Percentiles rank a stretch among this genome's conserved stretches.
phyloP scores from a whole-genome alignment of 768 basidiomycete genomes.

The Russula sp. region DNA sequence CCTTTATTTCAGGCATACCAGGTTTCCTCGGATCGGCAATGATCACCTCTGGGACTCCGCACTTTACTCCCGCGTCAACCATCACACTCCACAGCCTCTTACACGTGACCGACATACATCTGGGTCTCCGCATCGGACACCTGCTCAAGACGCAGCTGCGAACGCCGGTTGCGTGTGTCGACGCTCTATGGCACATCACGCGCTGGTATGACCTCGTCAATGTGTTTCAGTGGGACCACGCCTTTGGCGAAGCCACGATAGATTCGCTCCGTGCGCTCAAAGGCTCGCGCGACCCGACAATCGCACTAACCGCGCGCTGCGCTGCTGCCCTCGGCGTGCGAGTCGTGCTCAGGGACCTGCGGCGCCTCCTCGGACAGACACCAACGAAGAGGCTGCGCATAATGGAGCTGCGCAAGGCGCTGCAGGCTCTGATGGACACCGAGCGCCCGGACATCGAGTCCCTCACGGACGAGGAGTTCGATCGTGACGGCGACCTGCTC shows the following conservation, averaged over 20 bases:
- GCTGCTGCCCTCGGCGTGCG: not conserved
- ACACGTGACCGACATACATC: not conserved
- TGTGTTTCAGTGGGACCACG: slow-evolving; percentile 3
- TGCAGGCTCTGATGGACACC: not conserved
- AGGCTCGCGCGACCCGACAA: not conserved
- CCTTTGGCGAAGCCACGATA: slow-evolving; percentile 1
- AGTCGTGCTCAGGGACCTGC: slow-evolving; percentile 7
- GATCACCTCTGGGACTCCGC: not conserved
- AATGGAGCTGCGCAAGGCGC: not conserved
- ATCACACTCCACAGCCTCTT: slow-evolving; percentile 1
- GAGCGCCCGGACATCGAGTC: not conserved
- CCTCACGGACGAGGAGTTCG: not conserved
- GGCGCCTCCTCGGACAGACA: not conserved
- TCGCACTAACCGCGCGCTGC: slow-evolving; percentile 4
- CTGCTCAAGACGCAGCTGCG: slow-evolving; percentile 1
- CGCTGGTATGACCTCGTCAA: not conserved
- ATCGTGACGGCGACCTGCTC: slow-evolving; percentile 4
- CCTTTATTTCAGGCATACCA: slow-evolving; percentile 8
- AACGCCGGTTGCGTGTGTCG: not conserved
- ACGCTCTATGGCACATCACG: slow-evolving; percentile 10
- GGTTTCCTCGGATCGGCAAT: not conserved
- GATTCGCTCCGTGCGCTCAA: slow-evolving; percentile 5
- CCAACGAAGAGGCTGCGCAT: slow-evolving; percentile 1
- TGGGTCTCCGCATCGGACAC: slow-evolving; percentile 12
- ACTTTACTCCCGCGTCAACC: not conserved